Base-by-base conservation (phyloP, 2,329 filamentous ascomycete species). In the Trematosphaeria pertusa region DNA sequence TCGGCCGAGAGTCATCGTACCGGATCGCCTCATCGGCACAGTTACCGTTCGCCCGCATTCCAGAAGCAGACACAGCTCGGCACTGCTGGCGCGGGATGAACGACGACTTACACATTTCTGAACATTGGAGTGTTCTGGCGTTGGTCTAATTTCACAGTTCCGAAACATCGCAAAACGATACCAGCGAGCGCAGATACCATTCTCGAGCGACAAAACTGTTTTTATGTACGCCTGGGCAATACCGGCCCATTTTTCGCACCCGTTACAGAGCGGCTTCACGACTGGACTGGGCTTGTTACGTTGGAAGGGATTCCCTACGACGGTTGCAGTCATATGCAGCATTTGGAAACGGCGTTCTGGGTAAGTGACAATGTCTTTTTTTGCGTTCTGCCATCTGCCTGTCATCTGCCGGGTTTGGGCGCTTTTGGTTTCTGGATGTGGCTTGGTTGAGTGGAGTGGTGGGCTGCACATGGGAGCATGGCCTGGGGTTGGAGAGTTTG, bases 1-100 rank as follows among this genome's bases (percentile, higher is more conserved):
- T 71, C 67, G 5, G 40, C 62, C 21, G 67, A 71, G 37, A 66
- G 63, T 30, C 66, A 71, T 43, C 64, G 69, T 7, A 70, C 63
- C 19, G 67, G 60, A 15, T 70, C 66, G 18, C 70, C 69, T 19
- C 68, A 72, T 51, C 63, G 70, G 22, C 67, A 72, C 30, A 72
- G 69, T 53, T 72, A 72, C 43, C 67, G 67, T 18, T 67, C 66
- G 20, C 67, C 69, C 14, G 64, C 63, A 18, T 67, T 64, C 28
- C 68, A 69, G 45, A 70, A 70, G 49, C 65, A 69, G 24, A 62
- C 61, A 39, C 65, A 66, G 37, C 62, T 71, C 26, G 66, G 69
- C 37, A 70, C 66, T 14, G 65, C 70, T n/a, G 70, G 69, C 31
- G 69, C 69, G 22, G 64, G 64, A 22, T 72, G 56, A 60, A 44